phyloP scores from a whole-genome alignment of 2,329 filamentous ascomycete genomes.

The Colletotrichum kahawae region DNA sequence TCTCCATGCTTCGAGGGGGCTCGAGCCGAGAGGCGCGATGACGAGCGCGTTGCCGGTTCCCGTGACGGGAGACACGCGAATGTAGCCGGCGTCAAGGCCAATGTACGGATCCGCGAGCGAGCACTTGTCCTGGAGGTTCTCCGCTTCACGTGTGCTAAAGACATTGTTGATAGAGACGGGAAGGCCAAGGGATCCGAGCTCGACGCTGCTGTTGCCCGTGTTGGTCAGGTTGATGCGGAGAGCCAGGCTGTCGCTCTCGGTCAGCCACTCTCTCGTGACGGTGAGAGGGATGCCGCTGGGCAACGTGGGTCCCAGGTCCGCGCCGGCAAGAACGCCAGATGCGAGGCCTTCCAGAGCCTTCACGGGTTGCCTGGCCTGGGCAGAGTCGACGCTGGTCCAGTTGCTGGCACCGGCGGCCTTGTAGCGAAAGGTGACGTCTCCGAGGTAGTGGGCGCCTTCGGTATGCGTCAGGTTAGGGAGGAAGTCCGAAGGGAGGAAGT shows the following conservation, averaged over 20 bases:
- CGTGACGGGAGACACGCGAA: conserved; percentile 54
- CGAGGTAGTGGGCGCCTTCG: conserved; percentile 62
- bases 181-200: conserved; percentile 62
- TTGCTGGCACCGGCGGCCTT: conserved; percentile 38
- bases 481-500: conserved; percentile 61
- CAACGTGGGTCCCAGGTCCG: conserved; percentile 47
- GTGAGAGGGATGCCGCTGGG: conserved; percentile 40
- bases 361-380: conserved; percentile 42
- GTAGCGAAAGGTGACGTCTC: conserved; percentile 62
- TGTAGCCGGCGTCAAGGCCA: conserved; percentile 62
- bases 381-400: conserved; percentile 55
- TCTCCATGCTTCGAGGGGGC: conserved; percentile 57
- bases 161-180: conserved; percentile 68
- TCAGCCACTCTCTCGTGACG: conserved; percentile 57
- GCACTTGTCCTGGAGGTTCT: conserved; percentile 54
- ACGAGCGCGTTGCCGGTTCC: conserved; percentile 59
- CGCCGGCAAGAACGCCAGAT: conserved; percentile 35
- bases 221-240: conserved; percentile 59
- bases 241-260: conserved; percentile 51
- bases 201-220: conserved; percentile 40
- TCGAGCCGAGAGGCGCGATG: conserved; percentile 55
- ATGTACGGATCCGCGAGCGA: conserved; percentile 64
- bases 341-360: conserved; percentile 28
- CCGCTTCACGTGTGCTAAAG: conserved; percentile 55
- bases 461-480: conserved; percentile 48